Conservation (phyloP, 768 basidiomycete genomes). For the Gymnopilus junonius region DNA sequence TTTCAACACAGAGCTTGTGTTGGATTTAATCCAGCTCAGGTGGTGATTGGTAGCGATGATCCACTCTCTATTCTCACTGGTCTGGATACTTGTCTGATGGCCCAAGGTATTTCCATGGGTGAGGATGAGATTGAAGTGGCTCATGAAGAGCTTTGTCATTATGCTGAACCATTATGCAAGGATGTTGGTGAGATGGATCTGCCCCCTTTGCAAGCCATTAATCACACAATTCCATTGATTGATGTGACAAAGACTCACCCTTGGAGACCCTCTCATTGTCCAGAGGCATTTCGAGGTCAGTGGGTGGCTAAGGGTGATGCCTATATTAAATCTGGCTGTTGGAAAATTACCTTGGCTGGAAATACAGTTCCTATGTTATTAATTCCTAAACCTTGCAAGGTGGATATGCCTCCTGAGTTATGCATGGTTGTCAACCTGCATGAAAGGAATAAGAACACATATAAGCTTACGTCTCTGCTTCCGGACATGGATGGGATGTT, state of each 20-base stretch:
- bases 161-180: neutral
- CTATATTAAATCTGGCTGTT: conserved; percentile 27
- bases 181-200: conserved; percentile 14
- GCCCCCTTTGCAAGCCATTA: conserved; percentile 41
- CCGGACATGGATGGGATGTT: too few relatives aligned
- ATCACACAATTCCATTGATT: conserved; percentile 44
- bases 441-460: conserved; percentile 41
- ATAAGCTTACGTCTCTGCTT: conserved; percentile 37
- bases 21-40: conserved; percentile 31
- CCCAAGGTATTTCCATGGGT: neutral
- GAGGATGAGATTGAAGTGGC: neutral
- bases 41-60: too few relatives aligned
- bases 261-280: conserved; percentile 37
- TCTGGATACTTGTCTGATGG: neutral
- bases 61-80: conserved; percentile 22
- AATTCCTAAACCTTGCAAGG: conserved; percentile 31
- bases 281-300: too few relatives aligned
- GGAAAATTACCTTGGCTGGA: conserved; percentile 30
- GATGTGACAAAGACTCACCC: conserved; percentile 31
- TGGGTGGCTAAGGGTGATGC: conserved; percentile 30
- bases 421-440: conserved; percentile 37
- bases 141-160: neutral
- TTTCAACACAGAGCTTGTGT: conserved; percentile 31
- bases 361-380: conserved; percentile 39
- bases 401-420: conserved; percentile 12